Percentiles rank a stretch among this genome's conserved stretches.
These are phyloP conservation scores for Saccharomycopsis babjevae DNA, from an alignment of 805 yeast genomes.

Conservation along the genomic window DNA sequence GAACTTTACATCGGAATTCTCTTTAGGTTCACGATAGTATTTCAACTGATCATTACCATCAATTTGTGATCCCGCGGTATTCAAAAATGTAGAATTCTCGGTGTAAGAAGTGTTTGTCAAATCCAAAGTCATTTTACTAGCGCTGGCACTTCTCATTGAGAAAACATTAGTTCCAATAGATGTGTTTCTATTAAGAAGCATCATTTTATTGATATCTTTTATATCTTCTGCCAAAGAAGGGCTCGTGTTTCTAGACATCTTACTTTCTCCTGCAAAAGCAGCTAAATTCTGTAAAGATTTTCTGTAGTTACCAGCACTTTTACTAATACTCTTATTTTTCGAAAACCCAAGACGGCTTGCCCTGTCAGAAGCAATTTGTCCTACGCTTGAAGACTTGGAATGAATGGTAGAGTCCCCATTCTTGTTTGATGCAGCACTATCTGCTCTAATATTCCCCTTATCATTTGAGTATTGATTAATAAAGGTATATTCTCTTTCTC, in stretches of 20 bases:
- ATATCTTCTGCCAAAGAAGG: neutral
- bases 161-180: neutral
- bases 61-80: neutral
- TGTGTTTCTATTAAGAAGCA: neutral
- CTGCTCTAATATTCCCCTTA: neutral
- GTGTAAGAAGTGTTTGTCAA: neutral
- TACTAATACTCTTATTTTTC: neutral
- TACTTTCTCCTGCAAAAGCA: neutral
- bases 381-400: neutral
- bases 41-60: neutral
- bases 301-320: slow-evolving; percentile 3
- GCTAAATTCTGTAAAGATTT: slow-evolving; percentile 11
- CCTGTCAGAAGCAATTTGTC: neutral
- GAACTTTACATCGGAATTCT: neutral
- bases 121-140: neutral
- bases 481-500: slow-evolving; percentile 2
- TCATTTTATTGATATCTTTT: neutral
- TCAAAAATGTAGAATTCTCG: neutral
- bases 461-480: neutral
- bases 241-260: neutral
- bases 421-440: neutral
- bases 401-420: neutral
- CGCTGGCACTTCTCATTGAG: neutral
- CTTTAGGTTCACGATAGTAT: neutral
- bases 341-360: neutral